These are phyloP conservation scores for Dryas integrifolia DNA, from an alignment of 331 rosid species.

Conservation along the genomic window DNA sequence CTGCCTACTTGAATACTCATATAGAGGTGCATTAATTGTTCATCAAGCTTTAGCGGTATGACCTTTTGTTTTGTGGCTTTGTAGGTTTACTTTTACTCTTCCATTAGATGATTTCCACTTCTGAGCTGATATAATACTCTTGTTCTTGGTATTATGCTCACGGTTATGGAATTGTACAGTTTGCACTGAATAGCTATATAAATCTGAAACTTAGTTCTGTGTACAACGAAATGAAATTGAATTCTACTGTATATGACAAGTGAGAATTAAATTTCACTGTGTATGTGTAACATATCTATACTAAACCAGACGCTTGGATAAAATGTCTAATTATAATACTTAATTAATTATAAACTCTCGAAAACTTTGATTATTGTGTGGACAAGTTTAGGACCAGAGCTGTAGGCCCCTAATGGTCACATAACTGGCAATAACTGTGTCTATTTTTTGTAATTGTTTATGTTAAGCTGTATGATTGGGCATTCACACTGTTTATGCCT, in stretches of 20 bases:
- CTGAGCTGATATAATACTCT: background rate
- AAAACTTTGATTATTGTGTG: background rate
- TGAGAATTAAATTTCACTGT: background rate
- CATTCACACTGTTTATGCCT: background rate
- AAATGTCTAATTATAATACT: background rate
- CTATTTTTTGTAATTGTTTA: background rate
- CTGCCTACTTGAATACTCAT: conserved; percentile 51
- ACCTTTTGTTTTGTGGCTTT: background rate
- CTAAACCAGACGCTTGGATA: background rate
- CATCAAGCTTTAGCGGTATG: conserved; percentile 6
- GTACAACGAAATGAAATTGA: background rate
- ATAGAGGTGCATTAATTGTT: background rate
- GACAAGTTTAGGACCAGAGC: background rate
- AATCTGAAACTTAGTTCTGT: background rate
- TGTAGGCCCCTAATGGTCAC: background rate
- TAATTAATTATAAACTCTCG: too few species aligned
- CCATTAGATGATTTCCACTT: background rate
- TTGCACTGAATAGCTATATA: background rate
- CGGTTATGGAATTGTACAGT: conserved; percentile 1
- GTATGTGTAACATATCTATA: background rate
- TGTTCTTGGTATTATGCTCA: background rate
- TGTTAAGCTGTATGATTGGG: background rate
- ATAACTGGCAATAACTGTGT: too few species aligned
- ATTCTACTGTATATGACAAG: background rate
- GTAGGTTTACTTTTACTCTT: background rate